These are phyloP conservation scores for Lactarius vividus DNA, from an alignment of 768 basidiomycete genomes.

Conservation along the genomic window DNA sequence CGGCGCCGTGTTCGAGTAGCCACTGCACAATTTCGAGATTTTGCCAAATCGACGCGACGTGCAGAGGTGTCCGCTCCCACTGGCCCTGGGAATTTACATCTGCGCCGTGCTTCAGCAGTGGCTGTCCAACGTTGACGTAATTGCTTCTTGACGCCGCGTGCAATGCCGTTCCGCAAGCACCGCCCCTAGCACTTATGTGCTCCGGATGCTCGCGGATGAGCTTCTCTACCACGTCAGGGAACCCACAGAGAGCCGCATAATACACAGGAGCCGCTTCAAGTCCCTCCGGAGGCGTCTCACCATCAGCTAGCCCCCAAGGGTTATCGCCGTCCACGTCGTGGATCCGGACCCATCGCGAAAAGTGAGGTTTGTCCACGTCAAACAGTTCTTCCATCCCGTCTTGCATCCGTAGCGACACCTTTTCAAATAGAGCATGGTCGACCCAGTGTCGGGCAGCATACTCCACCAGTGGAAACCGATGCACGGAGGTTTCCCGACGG, in stretches of 20 bases:
- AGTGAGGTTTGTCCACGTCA: neutral
- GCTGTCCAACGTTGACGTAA: neutral
- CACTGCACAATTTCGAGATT: neutral
- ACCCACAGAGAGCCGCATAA: neutral
- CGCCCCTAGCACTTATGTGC: neutral
- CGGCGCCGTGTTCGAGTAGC: neutral
- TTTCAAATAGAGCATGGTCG: neutral
- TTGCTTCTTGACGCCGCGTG: neutral
- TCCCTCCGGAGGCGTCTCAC: neutral
- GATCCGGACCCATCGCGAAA: neutral
- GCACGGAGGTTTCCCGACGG: neutral
- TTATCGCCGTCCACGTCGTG: neutral
- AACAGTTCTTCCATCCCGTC: neutral
- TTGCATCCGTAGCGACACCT: neutral
- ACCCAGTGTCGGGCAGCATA: neutral
- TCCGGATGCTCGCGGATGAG: neutral
- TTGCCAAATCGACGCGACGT: neutral
- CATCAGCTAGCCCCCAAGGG: neutral
- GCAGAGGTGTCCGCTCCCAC: neutral
- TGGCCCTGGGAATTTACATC: neutral
- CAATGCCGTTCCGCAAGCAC: neutral
- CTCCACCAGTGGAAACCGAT: neutral
- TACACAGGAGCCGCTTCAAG: neutral
- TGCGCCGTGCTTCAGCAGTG: neutral
- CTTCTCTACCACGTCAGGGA: neutral